Evolutionary conservation across 345 rosid species (phyloP).

Genomic region (Boechera retrofracta): DNA sequence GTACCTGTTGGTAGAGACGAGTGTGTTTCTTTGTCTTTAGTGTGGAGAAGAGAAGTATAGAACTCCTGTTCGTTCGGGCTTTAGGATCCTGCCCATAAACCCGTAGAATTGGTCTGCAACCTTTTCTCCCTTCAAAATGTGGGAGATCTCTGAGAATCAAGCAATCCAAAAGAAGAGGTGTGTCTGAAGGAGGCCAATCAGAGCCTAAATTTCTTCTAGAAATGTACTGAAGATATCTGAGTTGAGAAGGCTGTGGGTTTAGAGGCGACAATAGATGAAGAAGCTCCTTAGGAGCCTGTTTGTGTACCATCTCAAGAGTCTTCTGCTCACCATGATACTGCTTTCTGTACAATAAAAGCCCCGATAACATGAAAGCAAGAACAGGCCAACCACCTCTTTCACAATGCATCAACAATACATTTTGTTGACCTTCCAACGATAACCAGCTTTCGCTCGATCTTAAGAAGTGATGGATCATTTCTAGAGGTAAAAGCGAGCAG

Average conservation of each 20-base stretch:
- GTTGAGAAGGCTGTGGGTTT: slow-evolving; percentile 92
- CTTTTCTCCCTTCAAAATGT: slow-evolving; percentile 66
- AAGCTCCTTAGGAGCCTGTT: slow-evolving; percentile 96
- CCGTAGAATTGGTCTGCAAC: slow-evolving; percentile 87
- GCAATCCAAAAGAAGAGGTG: slow-evolving; percentile 85
- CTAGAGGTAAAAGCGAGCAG: slow-evolving; percentile 84
- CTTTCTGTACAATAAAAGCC: slow-evolving; percentile 79
- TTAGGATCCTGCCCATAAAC: slow-evolving; percentile 90
- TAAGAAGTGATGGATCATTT: slow-evolving; percentile 94
- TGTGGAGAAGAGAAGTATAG: slow-evolving; percentile 84
- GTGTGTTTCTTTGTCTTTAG: slow-evolving; percentile 64
- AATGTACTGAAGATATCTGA: slow-evolving; percentile 97
- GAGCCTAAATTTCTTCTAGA: slow-evolving; percentile 85
- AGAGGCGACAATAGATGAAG: slow-evolving; percentile 80
- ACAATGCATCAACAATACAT: slow-evolving; percentile 94
- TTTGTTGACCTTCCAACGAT: slow-evolving; percentile 90
- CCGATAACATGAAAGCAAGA: slow-evolving; percentile 96
- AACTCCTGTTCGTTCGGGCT: slow-evolving; percentile 75
- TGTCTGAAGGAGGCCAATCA: slow-evolving; percentile 97
- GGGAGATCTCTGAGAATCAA: slow-evolving; percentile 87
- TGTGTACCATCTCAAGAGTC: slow-evolving; percentile 98
- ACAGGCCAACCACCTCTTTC: slow-evolving; percentile 99
- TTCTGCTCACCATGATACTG: slow-evolving; percentile 94
- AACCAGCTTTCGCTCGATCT: slow-evolving; percentile 96
- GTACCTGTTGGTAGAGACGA: slow-evolving; percentile 74